phyloP scores from a whole-genome alignment of 2,329 filamentous ascomycete species.

The Onygenales sp. region DNA sequence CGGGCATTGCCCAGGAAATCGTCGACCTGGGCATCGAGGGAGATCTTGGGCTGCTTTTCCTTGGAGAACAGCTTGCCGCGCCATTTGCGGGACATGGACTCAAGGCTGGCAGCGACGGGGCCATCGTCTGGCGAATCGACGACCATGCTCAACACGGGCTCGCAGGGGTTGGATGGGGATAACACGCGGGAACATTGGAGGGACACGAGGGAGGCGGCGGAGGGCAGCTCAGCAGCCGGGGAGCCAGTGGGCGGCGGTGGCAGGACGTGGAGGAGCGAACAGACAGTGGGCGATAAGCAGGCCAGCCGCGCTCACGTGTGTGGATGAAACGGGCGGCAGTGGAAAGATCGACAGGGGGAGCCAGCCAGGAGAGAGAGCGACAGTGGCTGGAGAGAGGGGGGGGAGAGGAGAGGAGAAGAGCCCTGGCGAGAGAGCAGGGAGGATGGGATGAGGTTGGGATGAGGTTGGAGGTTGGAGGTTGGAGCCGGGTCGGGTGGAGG shows the following conservation, averaged over 20 bases:
- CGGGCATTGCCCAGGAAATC: conserved; percentile 50
- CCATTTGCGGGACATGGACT: conserved; percentile 29
- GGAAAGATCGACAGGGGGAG: conserved; percentile 3
- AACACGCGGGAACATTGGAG: conserved; percentile 1
- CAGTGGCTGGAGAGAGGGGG: background rate
- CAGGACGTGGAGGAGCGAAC: background rate
- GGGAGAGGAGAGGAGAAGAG: background rate
- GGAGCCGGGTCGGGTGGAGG: background rate
- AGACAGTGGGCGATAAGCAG: background rate
- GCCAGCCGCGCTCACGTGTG: conserved; percentile 5
- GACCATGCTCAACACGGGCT: conserved; percentile 7
- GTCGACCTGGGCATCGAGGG: conserved; percentile 40
- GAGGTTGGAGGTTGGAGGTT: background rate
- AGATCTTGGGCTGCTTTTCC: conserved; percentile 25
- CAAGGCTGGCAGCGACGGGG: conserved; percentile 3
- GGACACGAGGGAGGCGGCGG: background rate
- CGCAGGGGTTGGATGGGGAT: background rate
- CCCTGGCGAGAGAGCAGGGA: background rate
- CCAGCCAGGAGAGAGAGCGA: background rate
- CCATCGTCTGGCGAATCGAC: conserved; percentile 7
- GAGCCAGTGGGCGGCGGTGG: background rate
- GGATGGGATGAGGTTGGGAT: background rate
- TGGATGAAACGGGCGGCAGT: conserved; percentile 3
- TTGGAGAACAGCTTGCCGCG: conserved; percentile 41
- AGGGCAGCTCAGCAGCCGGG: background rate